These are phyloP conservation scores for Daldinia sp. DNA, from an alignment of 2,329 filamentous ascomycete species.

Conservation along the genomic window DNA sequence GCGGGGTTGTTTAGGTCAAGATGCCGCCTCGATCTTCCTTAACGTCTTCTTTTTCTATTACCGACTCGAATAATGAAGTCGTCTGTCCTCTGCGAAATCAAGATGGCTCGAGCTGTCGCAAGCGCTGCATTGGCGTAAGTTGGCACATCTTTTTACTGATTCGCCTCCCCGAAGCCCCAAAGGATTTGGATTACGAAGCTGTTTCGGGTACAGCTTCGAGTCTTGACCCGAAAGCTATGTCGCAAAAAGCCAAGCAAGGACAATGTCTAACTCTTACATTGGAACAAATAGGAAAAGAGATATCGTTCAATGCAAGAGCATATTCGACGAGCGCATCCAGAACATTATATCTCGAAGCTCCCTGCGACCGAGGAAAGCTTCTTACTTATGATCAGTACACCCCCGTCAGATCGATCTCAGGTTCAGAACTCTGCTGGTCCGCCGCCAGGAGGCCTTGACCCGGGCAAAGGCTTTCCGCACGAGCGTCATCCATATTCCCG, in stretches of 20 bases:
- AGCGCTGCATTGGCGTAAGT: conserved; percentile 98
- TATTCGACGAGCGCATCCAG: conserved; percentile 94
- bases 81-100: conserved; percentile 95
- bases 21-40: conserved; percentile 92
- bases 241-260: neutral
- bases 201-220: conserved; percentile 1
- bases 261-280: conserved; percentile 39
- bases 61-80: conserved; percentile 93
- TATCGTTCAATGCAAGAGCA: conserved; percentile 99
- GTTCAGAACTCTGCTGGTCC: conserved; percentile 48
- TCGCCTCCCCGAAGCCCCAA: conserved; percentile 7
- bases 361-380: conserved; percentile 99
- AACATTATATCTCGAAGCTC: conserved; percentile 97
- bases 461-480: conserved; percentile 60
- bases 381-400: conserved; percentile 91
- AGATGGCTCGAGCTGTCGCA: conserved; percentile 95
- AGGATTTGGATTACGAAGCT: conserved; percentile 20
- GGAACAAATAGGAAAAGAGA: conserved; percentile 77
- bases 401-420: conserved; percentile 75
- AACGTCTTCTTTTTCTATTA: conserved; percentile 90
- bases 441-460: conserved; percentile 41
- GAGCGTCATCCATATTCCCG: conserved; percentile 73
- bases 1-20: conserved; percentile 61
- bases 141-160: conserved; percentile 35
- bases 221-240: conserved; percentile 4